These are phyloP conservation scores for Ganoderma lingzhi DNA, from an alignment of 1,284 basidiomycete species.

Conservation along the genomic window DNA sequence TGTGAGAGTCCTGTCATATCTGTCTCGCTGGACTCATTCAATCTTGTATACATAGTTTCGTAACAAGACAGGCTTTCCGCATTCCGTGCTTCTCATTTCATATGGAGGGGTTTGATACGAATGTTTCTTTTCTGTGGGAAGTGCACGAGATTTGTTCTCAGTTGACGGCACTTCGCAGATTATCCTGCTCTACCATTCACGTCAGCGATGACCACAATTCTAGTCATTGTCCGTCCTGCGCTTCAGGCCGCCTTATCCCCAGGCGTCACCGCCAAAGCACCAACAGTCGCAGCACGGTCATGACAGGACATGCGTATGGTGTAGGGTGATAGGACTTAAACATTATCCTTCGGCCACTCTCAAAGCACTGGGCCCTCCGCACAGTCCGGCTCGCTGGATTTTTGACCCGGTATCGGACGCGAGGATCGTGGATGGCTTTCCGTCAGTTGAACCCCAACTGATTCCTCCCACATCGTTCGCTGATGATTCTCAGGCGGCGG, in stretches of 20 bases:
- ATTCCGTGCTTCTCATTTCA: background rate
- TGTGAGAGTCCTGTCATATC: background rate
- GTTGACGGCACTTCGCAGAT: background rate
- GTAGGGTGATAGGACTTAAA: background rate
- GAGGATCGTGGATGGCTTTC: background rate
- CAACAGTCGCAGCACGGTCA: background rate
- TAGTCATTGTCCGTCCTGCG: background rate
- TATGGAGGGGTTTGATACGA: background rate
- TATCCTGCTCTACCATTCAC: background rate
- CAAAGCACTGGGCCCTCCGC: background rate
- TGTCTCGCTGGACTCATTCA: background rate
- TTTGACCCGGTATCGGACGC: background rate
- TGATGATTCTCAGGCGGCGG: background rate
- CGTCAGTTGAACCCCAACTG: background rate
- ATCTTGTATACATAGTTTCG: background rate
- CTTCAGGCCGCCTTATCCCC: background rate
- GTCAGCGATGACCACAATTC: background rate
- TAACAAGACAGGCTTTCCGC: background rate
- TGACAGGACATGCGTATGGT: slow-evolving; percentile 1
- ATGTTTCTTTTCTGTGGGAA: background rate
- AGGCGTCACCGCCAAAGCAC: background rate
- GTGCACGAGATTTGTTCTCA: background rate
- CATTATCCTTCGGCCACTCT: background rate
- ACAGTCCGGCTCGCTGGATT: background rate
- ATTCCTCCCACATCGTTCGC: background rate